Percentiles rank a stretch among this genome's conserved stretches.
phyloP scores from a whole-genome alignment of 176 grass and related monocot genomes.

The Ensete glaucum region DNA sequence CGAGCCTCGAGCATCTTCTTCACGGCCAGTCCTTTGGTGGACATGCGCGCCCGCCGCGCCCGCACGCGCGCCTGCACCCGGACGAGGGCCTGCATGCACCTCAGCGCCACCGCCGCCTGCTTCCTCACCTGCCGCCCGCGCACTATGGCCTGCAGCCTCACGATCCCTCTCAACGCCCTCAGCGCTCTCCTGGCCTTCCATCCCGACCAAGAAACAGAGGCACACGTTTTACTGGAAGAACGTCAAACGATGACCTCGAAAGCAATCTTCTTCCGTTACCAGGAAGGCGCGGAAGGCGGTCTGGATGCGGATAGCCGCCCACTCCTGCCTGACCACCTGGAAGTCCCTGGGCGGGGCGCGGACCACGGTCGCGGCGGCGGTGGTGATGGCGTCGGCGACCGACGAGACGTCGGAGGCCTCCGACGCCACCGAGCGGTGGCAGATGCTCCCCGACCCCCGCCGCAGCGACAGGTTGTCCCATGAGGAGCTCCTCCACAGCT shows the following conservation, averaged over 20 bases:
- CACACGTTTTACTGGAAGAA: not conserved
- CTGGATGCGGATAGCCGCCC: slow-evolving; percentile 12
- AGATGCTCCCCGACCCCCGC: not conserved
- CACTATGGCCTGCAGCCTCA: slow-evolving; percentile 89
- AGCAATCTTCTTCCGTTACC: not conserved
- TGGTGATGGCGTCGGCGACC: slow-evolving; percentile 8
- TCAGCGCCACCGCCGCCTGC: slow-evolving; percentile 82
- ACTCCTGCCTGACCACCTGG: slow-evolving; percentile 7
- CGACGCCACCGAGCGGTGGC: not conserved
- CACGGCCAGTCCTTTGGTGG: not conserved
- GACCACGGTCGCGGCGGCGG: not conserved
- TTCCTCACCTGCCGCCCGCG: slow-evolving; percentile 90
- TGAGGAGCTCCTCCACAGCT: slow-evolving; percentile 15
- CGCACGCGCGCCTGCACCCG: slow-evolving; percentile 32
- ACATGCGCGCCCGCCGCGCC: slow-evolving; percentile 44
- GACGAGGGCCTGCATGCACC: slow-evolving; percentile 78
- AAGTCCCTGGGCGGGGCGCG: slow-evolving; percentile 11
- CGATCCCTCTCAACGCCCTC: slow-evolving; percentile 63
- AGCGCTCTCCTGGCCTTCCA: not conserved
- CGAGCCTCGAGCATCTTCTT: slow-evolving; percentile 2
- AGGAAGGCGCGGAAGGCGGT: slow-evolving; percentile 16
- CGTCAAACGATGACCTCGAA: too few species aligned
- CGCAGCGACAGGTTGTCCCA: slow-evolving; percentile 6
- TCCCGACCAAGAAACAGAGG: not conserved
- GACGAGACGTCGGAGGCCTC: slow-evolving; percentile 27